Conservation (phyloP, 129 eudicot species). For the Flaveria bidentis region DNA sequence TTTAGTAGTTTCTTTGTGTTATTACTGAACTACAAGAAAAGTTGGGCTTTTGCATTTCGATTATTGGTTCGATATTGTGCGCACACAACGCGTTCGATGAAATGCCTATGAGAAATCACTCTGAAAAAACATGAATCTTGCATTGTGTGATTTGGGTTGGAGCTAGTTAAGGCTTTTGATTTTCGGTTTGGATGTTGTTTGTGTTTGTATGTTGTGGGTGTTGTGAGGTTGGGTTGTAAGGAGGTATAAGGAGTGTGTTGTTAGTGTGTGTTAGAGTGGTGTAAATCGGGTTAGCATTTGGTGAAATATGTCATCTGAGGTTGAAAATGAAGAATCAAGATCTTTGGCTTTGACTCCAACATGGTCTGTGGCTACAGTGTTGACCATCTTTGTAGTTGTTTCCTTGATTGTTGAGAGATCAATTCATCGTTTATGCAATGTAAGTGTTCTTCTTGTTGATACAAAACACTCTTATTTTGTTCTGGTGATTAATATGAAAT, state of each 20-base stretch:
- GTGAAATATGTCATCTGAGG: slow-evolving; percentile 43
- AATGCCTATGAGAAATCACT: slow-evolving; percentile 22
- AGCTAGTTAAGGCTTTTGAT: too few species aligned
- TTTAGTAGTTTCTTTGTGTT: slow-evolving; percentile 3
- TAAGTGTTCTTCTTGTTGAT: slow-evolving; percentile 44
- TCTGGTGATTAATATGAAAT: not conserved
- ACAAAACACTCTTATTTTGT: not conserved
- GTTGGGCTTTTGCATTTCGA: slow-evolving; percentile 16
- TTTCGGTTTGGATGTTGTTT: slow-evolving; percentile 19
- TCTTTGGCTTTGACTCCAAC: slow-evolving; percentile 98
- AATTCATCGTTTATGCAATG: slow-evolving; percentile 80
- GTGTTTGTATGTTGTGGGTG: not conserved
- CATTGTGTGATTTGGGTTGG: slow-evolving; percentile 14
- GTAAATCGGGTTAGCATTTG: not conserved
- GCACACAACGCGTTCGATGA: slow-evolving; percentile 29
- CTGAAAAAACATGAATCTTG: not conserved
- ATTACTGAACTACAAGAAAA: slow-evolving; percentile 12
- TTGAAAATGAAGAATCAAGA: slow-evolving; percentile 57
- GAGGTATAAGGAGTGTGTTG: not conserved
- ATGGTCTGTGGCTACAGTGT: slow-evolving; percentile 96
- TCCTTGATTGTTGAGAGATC: slow-evolving; percentile 96
- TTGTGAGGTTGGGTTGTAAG: too few species aligned
- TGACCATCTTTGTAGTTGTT: slow-evolving; percentile 92
- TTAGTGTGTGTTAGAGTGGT: slow-evolving; percentile 5
- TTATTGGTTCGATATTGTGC: slow-evolving; percentile 10